Evolutionary conservation across 805 yeast species (phyloP), one percentile per base, ranked within the genome.

Genomic region (Torulaspora quercuum): DNA sequence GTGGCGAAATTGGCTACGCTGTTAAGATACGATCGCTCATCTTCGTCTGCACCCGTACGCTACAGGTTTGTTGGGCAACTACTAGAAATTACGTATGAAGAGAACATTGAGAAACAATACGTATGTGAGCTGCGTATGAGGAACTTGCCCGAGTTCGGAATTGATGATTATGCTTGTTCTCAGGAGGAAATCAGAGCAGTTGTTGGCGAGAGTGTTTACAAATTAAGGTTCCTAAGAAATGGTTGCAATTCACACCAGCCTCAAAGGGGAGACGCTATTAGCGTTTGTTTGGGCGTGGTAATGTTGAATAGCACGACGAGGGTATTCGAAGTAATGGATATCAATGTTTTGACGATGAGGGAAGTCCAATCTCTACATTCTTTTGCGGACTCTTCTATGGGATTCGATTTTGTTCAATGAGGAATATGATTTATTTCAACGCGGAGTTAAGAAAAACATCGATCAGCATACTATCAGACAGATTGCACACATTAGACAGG

Each of bases 211-310:
- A 27, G 19, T 17, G 35, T 37, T n/a, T 42, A 42, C 31, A 30
- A 32, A 23, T 17, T 39, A 17, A 27, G 28, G 20, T 25, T 36
- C 25, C 18, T 34, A 20, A 16, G 22, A 19, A 25, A 16, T 24
- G 27, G 16, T 17, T 17, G 33, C 22, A 15, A 16, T 15, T 14
- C 16, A 17, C 16, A 18, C 11, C 35, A 13, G 22, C 40, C 35
- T 11, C 45, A 44, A 29, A 27, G 19, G 6, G 51, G 52, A 16
- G 50, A 42, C 25, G 40, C 47, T n/a, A 26, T 50, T 13, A 49
- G 45, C 24, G 22, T 52, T 6, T 35, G 37, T 9, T 24, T 49
- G 2, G 42, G 42, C 2, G 26, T 40, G 3, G 41, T 49, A 41
- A 26, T 30, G 13, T 14, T 31, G 15, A 11, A 30, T 7, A 21